These are phyloP conservation scores for Ophiostoma novo-ulmi DNA, from an alignment of 2,329 filamentous ascomycete genomes.

Conservation along the genomic window DNA sequence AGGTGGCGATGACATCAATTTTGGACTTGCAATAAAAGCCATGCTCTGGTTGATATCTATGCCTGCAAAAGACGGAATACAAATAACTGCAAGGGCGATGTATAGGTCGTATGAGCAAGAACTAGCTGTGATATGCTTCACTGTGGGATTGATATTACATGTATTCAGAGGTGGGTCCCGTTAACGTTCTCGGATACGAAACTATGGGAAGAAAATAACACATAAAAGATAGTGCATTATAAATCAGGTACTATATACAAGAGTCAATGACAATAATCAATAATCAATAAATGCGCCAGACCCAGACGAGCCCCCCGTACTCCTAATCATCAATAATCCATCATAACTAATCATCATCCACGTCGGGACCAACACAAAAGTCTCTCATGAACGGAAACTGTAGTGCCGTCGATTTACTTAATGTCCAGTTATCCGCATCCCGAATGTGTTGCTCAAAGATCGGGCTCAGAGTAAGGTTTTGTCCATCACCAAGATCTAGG, in stretches of 20 bases:
- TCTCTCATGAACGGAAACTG: conserved; percentile 15
- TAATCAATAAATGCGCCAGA: background rate
- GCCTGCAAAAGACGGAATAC: too few relatives aligned
- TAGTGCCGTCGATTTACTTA: conserved; percentile 5
- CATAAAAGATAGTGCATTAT: background rate
- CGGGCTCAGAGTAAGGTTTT: conserved; percentile 21
- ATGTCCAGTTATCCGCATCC: conserved; percentile 19
- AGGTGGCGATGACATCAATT: too few relatives aligned
- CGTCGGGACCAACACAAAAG: conserved; percentile 1
- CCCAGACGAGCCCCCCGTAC: background rate
- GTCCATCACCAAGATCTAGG: conserved; percentile 17
- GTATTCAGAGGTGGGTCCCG: too few relatives aligned
- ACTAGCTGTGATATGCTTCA: too few relatives aligned
- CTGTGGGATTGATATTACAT: too few relatives aligned
- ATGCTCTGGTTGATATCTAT: too few relatives aligned
- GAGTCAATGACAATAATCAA: background rate
- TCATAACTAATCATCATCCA: background rate
- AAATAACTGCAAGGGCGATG: too few relatives aligned
- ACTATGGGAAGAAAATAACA: too few relatives aligned
- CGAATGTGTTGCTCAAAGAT: conserved; percentile 24
- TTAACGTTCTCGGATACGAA: too few relatives aligned
- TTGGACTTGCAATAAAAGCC: too few relatives aligned
- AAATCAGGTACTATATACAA: background rate
- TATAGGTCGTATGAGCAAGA: too few relatives aligned
- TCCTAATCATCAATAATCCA: background rate